Evolutionary conservation across 2,329 filamentous ascomycete genomes (phyloP), one percentile per base, ranked within the genome.

Genomic region (Didymella pinodella): DNA sequence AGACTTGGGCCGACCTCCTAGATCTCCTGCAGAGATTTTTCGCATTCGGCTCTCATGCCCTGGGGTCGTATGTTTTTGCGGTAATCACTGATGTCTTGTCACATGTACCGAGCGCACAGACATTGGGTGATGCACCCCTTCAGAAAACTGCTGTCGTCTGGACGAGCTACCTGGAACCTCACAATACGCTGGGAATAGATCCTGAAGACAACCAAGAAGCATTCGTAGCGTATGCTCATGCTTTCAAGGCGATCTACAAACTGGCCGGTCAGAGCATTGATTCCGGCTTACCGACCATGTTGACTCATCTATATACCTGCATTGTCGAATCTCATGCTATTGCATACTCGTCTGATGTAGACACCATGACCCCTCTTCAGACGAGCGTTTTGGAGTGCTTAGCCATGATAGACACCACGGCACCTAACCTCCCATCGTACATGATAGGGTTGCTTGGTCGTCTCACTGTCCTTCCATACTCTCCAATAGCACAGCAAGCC

Each of bases 181-280:
- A 61, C 31, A 64, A 71, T 16, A 49, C 50, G 12, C 75, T 70
- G 68, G 49, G 55, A 43, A 52, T 58, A 11, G 55, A 41, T 48
- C 41, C 57, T 22, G 71, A 74, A 55, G 72, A 71, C 12, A 96
- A 95, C 65, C 92, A 97, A 72, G 88, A 89, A 56, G 93, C 91
- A 11, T 85, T 94, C n/a, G 80, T 91, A 29, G 90, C 93, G n/a
- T 97, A 97, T 78, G 85, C 95, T 1, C 84, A 88, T 22, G 85
- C 90, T 1, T 85, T 95, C 40, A 82, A 87, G 55, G 89, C 95
- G 66, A 83, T 98, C 1, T 96, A 97, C 70, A 85, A 87, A 0
- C 84, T 97, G 5, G 86, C 92, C 47, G 84, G 89, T 57, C 78
- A 82, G 7, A 84, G 86, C 16, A 79, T 97, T 20, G 84, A 84